Evolutionary conservation across 352 stramenopile genomes (phyloP).

Genomic region (Stramenopiles sp.): DNA sequence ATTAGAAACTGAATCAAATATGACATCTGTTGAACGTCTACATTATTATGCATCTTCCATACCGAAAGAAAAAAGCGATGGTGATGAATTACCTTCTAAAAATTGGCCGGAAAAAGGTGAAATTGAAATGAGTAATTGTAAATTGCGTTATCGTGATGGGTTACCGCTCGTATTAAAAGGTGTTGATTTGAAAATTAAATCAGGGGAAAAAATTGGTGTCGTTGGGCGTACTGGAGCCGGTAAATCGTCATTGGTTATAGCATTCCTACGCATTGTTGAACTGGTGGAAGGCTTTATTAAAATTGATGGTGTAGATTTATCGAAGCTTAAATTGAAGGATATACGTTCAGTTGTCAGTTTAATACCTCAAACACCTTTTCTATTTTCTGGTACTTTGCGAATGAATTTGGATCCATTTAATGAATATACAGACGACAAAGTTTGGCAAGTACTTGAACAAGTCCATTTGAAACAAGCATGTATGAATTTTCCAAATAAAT

Average conservation of each 20-base stretch:
- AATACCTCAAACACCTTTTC: neutral
- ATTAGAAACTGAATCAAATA: neutral
- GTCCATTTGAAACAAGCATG: constrained; percentile 23
- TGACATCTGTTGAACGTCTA: neutral
- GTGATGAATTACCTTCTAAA: neutral
- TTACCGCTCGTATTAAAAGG: neutral
- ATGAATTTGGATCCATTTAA: constrained; percentile 15
- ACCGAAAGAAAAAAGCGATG: neutral
- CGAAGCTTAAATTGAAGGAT: neutral
- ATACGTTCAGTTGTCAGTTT: neutral
- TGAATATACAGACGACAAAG: neutral
- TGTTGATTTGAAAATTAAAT: neutral
- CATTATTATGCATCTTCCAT: neutral
- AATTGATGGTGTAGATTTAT: constrained; percentile 9
- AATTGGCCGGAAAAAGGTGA: neutral
- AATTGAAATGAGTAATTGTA: neutral
- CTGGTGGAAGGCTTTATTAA: neutral
- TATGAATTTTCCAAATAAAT: neutral
- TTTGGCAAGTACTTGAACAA: constrained; percentile 28
- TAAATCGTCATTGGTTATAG: neutral
- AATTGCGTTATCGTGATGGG: neutral
- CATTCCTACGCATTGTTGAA: neutral
- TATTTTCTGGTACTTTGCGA: constrained; percentile 11
- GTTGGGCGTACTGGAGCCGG: neutral
- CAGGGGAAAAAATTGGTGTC: neutral